These are phyloP conservation scores for Mallotus repandus DNA, from an alignment of 441 rosid genomes.

Conservation along the genomic window DNA sequence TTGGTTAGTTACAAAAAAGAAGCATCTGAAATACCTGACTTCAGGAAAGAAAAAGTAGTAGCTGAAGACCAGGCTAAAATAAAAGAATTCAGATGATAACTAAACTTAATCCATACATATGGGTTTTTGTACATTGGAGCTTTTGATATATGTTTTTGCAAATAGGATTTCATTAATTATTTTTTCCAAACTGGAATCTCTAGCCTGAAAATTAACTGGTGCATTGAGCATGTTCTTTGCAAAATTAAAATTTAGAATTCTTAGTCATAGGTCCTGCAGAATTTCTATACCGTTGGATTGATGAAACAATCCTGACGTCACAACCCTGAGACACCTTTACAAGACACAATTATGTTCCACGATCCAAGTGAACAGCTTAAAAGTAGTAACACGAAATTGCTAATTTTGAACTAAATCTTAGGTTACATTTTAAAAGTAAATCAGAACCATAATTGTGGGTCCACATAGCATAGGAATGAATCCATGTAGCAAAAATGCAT, in stretches of 20 bases:
- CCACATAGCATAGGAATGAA: background rate
- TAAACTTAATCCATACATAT: conserved; percentile 20
- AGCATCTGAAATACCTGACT: conserved; percentile 71
- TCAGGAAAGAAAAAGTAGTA: conserved; percentile 63
- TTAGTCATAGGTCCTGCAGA: background rate
- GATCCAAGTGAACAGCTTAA: conserved; percentile 5
- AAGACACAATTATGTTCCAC: background rate
- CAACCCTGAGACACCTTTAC: background rate
- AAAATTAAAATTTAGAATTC: background rate
- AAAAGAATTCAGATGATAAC: conserved; percentile 35
- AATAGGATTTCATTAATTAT: background rate
- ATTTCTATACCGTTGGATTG: background rate
- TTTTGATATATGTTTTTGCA: background rate
- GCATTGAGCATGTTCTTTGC: background rate
- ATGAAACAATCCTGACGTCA: conserved; percentile 20
- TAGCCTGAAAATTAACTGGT: background rate
- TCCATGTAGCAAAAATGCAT: background rate
- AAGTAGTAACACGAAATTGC: conserved; percentile 10
- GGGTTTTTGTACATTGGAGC: conserved; percentile 13
- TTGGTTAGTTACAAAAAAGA: conserved; percentile 66
- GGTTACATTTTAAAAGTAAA: background rate
- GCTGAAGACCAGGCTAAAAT: conserved; percentile 61
- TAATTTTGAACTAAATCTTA: conserved; percentile 10
- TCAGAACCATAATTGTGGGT: too few relatives aligned
- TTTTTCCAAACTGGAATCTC: conserved; percentile 1